Evolutionary conservation across 2,329 filamentous ascomycete genomes (phyloP).

Genomic region (Septoria petroselini): DNA sequence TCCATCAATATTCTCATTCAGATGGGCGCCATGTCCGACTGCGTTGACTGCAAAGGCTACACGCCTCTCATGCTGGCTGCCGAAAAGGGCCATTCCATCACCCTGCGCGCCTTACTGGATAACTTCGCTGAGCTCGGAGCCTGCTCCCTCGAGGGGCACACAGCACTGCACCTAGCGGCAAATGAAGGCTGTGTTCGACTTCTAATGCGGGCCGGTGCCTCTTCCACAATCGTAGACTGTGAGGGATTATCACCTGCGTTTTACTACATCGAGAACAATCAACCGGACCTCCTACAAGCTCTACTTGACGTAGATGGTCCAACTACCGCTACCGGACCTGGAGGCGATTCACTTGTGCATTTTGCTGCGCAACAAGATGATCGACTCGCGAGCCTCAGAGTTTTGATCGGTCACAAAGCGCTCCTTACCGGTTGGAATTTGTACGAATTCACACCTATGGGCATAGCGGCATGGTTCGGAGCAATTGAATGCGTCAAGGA

Average conservation of each 20-base stretch:
- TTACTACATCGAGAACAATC: background rate
- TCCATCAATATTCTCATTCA: background rate
- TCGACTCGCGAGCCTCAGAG: background rate
- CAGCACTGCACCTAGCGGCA: background rate
- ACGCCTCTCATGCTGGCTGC: background rate
- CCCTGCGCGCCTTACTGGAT: background rate
- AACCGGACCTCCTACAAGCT: background rate
- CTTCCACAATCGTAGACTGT: background rate
- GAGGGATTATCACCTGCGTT: background rate
- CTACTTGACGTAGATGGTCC: background rate
- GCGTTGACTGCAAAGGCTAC: background rate
- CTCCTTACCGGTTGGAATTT: background rate
- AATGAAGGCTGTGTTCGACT: background rate
- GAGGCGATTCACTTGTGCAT: background rate
- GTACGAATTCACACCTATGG: background rate
- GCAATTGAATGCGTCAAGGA: background rate
- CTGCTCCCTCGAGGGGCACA: background rate
- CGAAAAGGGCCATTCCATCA: background rate
- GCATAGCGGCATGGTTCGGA: background rate
- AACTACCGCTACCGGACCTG: background rate
- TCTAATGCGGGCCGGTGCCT: background rate
- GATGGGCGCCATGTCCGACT: background rate
- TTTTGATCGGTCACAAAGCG: background rate
- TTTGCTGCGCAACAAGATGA: background rate
- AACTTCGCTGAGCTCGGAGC: background rate